phyloP scores from a whole-genome alignment of 2,329 filamentous ascomycete species.

The Dactylonectria macrodidyma region DNA sequence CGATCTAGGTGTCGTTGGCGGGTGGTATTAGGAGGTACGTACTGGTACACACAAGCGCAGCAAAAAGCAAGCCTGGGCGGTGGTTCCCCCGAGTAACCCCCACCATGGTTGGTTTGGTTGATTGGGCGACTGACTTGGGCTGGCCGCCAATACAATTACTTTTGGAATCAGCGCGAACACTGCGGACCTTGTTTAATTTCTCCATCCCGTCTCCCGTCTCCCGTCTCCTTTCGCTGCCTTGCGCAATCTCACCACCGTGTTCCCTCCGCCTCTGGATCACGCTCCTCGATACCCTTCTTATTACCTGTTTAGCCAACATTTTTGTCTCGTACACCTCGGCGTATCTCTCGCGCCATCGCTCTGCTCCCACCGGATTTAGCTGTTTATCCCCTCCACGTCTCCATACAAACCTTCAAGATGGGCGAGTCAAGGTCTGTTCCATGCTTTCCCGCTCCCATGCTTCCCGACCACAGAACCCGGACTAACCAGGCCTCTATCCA shows the following conservation, averaged over 20 bases:
- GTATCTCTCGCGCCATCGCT: conserved; percentile 16
- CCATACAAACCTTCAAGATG: conserved; percentile 55
- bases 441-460: conserved; percentile 22
- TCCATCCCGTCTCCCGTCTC: conserved; percentile 36
- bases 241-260: conserved; percentile 41
- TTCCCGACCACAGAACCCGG: conserved; percentile 9
- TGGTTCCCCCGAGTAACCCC: conserved; percentile 46
- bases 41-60: conserved; percentile 30
- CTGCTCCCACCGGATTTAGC: conserved; percentile 21
- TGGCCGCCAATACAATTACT: conserved; percentile 40
- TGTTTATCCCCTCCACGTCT: conserved; percentile 28
- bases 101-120: conserved; percentile 53
- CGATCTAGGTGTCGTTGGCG: conserved; percentile 25
- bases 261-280: conserved; percentile 13
- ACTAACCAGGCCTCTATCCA: conserved; percentile 26
- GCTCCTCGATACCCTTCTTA: conserved; percentile 24
- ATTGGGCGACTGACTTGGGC: conserved; percentile 48
- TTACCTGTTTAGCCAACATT: conserved; percentile 28
- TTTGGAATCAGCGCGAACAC: conserved; percentile 47
- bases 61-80: conserved; percentile 26
- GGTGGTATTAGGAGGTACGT: conserved; percentile 30
- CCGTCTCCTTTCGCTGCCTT: conserved; percentile 29
- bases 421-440: conserved; percentile 63
- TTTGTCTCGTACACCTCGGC: conserved; percentile 20
- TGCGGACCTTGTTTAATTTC: conserved; percentile 46